Evolutionary conservation across 257 asterid species (phyloP), one percentile per base, ranked within the genome.

Genomic region (Solanum gandarillasii): DNA sequence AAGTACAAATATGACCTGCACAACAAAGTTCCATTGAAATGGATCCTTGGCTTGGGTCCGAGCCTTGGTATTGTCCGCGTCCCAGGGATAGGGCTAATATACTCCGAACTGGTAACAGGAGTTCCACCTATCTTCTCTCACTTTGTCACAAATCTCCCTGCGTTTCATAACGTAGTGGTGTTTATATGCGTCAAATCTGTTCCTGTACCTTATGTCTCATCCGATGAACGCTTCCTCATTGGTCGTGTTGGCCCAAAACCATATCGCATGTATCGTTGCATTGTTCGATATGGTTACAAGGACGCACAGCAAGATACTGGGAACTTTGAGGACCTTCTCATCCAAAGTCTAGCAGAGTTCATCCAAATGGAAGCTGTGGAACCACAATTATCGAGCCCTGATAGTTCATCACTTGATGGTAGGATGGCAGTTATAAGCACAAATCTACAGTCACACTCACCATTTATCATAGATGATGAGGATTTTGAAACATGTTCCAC

Each of bases 91-190:
- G 99, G 98, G 86, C 94, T 97, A 41, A 90, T 97, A 32, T 97
- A 97, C 92, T 97, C 99, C 0, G 98, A 97, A 89, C 90, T 97
- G 71, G 99, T 98, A 10, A 94, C 97, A 0, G 99, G 99, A 52
- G 97, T 97, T 74, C 99, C 98, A 0, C 78, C 98, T 20, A 95
- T 97, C 89, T 97, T 97, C 93, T 97, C 99, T 0, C 99, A 95
- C 86, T 97, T 97, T 29, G 98, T 95, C n/a, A 97, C 98, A 2
- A 97, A 97, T 87, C 98, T 95, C 68, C 99, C 99, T 4, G 99
- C 99, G 41, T 97, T 97, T 71, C 98, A 97, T 72, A 93, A 94
- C 3, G 96, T 97, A 9, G 88, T 96, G 91, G 98, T 97, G 10
- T 97, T 97, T 39, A 96, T 97, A 10, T 97, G 98, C 14, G 96